Evolutionary conservation across 345 rosid species (phyloP), one percentile per base, ranked within the genome.

Genomic region (Mangifera indica): DNA sequence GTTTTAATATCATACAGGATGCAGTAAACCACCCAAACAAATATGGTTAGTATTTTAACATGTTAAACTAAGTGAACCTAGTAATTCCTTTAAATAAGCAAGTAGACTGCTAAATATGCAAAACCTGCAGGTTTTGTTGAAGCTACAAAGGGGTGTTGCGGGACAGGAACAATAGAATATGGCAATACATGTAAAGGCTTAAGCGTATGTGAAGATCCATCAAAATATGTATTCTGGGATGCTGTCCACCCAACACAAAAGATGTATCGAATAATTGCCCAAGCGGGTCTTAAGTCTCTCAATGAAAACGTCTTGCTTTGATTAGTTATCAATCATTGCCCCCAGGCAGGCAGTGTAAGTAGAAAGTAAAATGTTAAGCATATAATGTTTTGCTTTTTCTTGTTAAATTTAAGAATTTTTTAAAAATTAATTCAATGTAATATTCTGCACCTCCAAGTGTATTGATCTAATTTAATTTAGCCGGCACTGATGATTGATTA

Each of bases 231-330:
- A 9, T 91, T 91, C 60, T 93, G 96, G 96, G 98, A 91, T 60
- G 90, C 96, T 0, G 96, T 90, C 40, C 97, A 93, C 71, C 98
- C 96, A 13, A 86, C 94, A 0, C 81, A 93, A 69, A 88, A 74
- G 70, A 88, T 88, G 92, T 93, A 93, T 64, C 81, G 81, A 74
- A 83, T 91, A 66, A 56, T 93, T 22, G 91, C 91, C 14, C 72
- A 64, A 14, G 74, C 77, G 29, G 89, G 88, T 46, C 20, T 91
- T 10, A 66, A 75, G 54, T 75, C 91, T 17, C 63, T 93, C 21
- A 18, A 18, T 22, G 69, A 69, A 60, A 58, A 40, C 24, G 9
- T 55, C 56, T 51, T 76, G 4, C 11, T 22, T 15, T 49, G 53
- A 49, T 49, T 14, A 49, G 14, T 49, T 49, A 49, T 49, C 1